Evolutionary conservation across 2,329 filamentous ascomycete genomes (phyloP), one percentile per base, ranked within the genome.

Genomic region (Hypoxylon sp.): DNA sequence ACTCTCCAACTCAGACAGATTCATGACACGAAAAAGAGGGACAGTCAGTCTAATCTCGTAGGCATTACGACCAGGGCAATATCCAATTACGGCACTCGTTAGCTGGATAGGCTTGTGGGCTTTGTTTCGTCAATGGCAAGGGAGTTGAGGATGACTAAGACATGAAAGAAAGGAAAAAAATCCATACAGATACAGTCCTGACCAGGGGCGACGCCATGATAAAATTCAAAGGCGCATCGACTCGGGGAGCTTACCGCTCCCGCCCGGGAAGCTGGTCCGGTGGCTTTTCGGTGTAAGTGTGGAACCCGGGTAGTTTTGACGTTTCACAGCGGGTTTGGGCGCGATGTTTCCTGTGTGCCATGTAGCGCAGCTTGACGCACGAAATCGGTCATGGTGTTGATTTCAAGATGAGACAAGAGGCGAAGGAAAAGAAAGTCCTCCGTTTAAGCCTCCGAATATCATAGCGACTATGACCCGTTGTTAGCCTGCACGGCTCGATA

Each of bases 1-100:
- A 79, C 61, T 68, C 72, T 26, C 70, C 70, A 33, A 69, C 70
- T 1, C 67, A 71, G 29, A 57, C 66, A 15, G 40, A 63, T 13
- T 55, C 49, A 41, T 60, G 46, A 58, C 47, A 46, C 29, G 33
- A 21, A 27, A 18, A 24, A 37, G 27, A n/a, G n/a, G n/a, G n/a
- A n/a, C n/a, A 7, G 24, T 9, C 37, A 49, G 15, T 45, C 35
- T 20, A 15, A 24, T 40, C 7, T 42, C 33, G 24, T 17, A 17
- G 17, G 27, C 33, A 20, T 38, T 29, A 13, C 17, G 15, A 20
- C 13, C 10, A 21, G 13, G 18, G 23, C 27, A 31, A 47, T 18
- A 26, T 46, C 47, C 26, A 48, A 27, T 15, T 24, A 53, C 5
- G 31, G 37, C 42, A 48, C 35, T 3, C 15, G 13, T 42, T 38